Evolutionary conservation across 371 early-diverging fungal species (phyloP), one percentile per base, ranked within the genome.

Genomic region (Mortierella sp.): DNA sequence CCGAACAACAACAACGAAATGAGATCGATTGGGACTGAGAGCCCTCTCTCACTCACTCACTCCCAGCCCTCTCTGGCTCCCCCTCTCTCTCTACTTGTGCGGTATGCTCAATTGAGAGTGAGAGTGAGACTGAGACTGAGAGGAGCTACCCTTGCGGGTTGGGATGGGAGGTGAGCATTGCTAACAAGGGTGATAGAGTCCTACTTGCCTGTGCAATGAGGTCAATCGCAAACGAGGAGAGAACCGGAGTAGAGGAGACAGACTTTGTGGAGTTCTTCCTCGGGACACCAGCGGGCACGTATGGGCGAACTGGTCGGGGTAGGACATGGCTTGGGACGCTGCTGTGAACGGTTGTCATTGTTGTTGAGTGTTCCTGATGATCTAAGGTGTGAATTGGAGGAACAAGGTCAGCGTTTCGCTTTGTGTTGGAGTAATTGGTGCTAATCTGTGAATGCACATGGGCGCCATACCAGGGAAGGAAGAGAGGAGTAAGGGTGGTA

Each of bases 151-250:
- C 34, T 34, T 34, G 34, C 10, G 34, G 34, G 34, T n/a, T 34
- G 34, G 34, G 10, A 34, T 4, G 34, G 10, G 34, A 34, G 34
- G 34, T 7, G 34, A 10, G 10, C 34, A 34, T 34, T 10, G 10
- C 10, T 7, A 34, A 34, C 10, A 34, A 34, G 7, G 34, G 10
- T 10, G 5, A 47, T n/a, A 39, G 3, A 53, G n/a, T 7, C 7
- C 14, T 39, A 60, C 55, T 55, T 76, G 58, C 76, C 76, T 76
- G 76, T 34, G 76, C 76, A 45, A 76, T 76, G 19, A 76, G 59
- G 61, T 76, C 76, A 27, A 76, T 76, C 9, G 76, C 76, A 51
- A 76, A 76, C 5, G 69, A 60, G 17, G 76, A 76, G 1, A 76
- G 62, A 31, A 76, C 69, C 17, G 76, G 76, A 14, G 76, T 54